Evolutionary conservation across 1,284 basidiomycete species (phyloP), one percentile per base, ranked within the genome.

Genomic region (Apiotrichum brassicae): DNA sequence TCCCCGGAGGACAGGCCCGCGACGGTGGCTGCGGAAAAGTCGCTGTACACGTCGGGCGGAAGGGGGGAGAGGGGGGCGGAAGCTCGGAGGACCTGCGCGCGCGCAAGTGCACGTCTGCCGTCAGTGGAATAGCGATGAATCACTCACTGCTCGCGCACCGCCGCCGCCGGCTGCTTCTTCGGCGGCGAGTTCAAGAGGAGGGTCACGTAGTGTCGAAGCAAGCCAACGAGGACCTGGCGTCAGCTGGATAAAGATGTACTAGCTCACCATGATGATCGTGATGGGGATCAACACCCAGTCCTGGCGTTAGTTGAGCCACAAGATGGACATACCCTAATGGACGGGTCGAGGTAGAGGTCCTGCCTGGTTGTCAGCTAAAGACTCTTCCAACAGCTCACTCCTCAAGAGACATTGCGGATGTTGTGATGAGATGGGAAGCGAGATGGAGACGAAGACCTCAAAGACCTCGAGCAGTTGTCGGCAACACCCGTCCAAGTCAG

Each of bases 121-220:
- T 44, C 9, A 50, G 48, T 26, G 14, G 39, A 4, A 20, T 14
- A 51, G 48, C 38, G 46, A 13, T 47, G 12, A 8, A 26, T 18
- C 23, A 83, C 89, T 61, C 66, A 94, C 92, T 97, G 94, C 78
- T 98, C 93, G 53, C 93, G 85, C 38, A 97, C 82, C 24, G 83
- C 86, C 32, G 81, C 81, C 33, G 82, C 79, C 4, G 86, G 72
- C 49, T 84, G 79, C 58, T 85, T 86, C 78, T 95, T 92, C 2
- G 92, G 91, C 23, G 83, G 72, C 4, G 85, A 83, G 65, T 91
- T 87, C 26, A 98, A 81, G 6, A 97, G 79, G 45, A 87, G 70
- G 13, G 93, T 86, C 28, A 98, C 85, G 74, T 97, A 95, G 73
- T 97, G 92, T 56, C 95, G 78, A 25, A 98, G 77, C 43, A 99